Base-by-base conservation (phyloP, 192 early-diverging fungal species). In the Backusella circina region DNA sequence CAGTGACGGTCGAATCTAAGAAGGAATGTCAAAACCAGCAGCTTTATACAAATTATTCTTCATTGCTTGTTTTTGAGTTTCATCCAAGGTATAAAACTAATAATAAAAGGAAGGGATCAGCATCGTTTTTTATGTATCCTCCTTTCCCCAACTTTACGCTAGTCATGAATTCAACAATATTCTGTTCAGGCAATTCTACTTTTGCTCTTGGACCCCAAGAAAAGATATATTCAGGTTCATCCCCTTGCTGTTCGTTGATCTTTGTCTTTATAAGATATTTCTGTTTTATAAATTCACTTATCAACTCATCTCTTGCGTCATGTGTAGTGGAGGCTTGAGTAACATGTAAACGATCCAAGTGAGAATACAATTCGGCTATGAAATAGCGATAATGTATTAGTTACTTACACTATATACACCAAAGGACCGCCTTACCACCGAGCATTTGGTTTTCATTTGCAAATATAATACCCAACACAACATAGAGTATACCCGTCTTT, bases 191-290 rank as follows among this genome's bases (percentile, higher is more conserved):
- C 1, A 91, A 57, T 74, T 92, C 91, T 0, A 86, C 73, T 67
- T 86, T 91, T 35, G 90, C 85, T 35, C 89, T 71, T 50, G 89
- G 86, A 23, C 91, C 91, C 89, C 89, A 90, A 6, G 71, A 74
- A 69, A 87, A 87, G 54, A 88, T 84, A 28, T 76, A 77, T 21
- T 80, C 79, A 7, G 65, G 57, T 73, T 84, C 81, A 54, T 78
- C 75, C 15, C 38, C 67, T 57, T 70, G 35, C 3, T 75, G 69
- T 1, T 84, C 83, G 38, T 78, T 78, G 44, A 66, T 67, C 23
- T 77, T 68, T 3, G 77, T 73, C 9, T 76, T 39, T 26, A 21
- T 44, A 21, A 92, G 51, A 69, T 92, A 92, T 5, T 82, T 82
- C 37, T 86, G 86, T 67, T 83, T 88, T 4, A 87, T 75, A 67